Conservation (phyloP, 805 yeast species). For the Candida pseudofarinosa region DNA sequence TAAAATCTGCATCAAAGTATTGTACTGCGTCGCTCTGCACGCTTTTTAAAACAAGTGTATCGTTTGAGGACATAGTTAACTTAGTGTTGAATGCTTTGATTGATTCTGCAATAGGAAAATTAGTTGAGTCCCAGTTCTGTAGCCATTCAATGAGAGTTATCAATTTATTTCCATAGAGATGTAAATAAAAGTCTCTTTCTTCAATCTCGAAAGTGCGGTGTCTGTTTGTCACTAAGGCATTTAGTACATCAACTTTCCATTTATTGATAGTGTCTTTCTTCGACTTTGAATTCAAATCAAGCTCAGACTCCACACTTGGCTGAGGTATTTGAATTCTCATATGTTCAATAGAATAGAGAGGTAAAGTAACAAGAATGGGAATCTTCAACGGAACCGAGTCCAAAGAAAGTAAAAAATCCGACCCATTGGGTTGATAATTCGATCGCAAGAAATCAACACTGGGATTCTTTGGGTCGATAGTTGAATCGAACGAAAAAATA, state of each 20-base stretch:
- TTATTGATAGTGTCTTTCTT: slow-evolving; percentile 18
- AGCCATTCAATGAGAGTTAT: slow-evolving; percentile 23
- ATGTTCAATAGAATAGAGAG: slow-evolving; percentile 33
- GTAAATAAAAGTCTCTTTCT: slow-evolving; percentile 16
- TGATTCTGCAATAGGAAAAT: slow-evolving; percentile 10
- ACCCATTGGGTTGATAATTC: slow-evolving; percentile 1
- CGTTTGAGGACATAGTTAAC: neutral
- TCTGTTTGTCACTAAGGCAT: slow-evolving; percentile 27
- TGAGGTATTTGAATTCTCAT: slow-evolving; percentile 16
- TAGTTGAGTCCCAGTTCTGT: slow-evolving; percentile 15
- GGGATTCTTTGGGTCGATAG: slow-evolving; percentile 29
- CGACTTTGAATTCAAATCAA: slow-evolving; percentile 12
- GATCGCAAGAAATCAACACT: slow-evolving; percentile 32
- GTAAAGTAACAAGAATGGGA: slow-evolving; percentile 34
- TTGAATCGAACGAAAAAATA: slow-evolving; percentile 34
- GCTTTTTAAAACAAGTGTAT: neutral
- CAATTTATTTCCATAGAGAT: slow-evolving; percentile 27
- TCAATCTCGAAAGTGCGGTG: slow-evolving; percentile 15
- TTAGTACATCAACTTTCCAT: slow-evolving; percentile 31
- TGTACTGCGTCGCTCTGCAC: neutral
- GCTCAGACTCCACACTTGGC: slow-evolving; percentile 13
- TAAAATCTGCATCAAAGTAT: slow-evolving; percentile 2
- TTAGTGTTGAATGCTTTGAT: slow-evolving; percentile 4
- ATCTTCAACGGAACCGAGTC: slow-evolving; percentile 11
- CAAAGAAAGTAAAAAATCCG: slow-evolving; percentile 1